Base-by-base conservation (phyloP, 495 filamentous ascomycete species). In the Talaromyces wortmannii region DNA sequence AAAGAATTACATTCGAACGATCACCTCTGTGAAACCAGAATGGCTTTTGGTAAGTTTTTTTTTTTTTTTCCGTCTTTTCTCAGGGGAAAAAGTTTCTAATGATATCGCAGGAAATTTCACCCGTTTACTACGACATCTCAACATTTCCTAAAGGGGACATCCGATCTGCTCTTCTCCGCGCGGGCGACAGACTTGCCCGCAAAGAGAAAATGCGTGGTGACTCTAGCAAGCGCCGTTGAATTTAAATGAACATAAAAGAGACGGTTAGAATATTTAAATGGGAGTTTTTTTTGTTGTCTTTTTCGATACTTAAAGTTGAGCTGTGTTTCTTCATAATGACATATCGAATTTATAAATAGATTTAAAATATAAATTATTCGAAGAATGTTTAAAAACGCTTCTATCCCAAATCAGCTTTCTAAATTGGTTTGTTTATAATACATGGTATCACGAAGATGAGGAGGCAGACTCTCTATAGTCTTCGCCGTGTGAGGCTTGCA, bases 111-210 rank as follows among this genome's bases (percentile, higher is more conserved):
- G 94, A 99, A 69, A 92, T 97, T 55, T 90, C 95, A 2, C 89
- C 90, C 4, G 80, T 74, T 4, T 99, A 99, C 68, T 99, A 96
- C 66, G 90, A 99, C 62, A 64, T 96, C n/a, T 72, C 79, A 0
- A 80, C 78, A 0, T 97, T 97, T 73, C 76, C 81, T 31, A 90
- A 96, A 72, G 90, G 91, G 15, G 89, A 94, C 45, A 83, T 97
- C 49, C 92, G 87, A 67, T 81, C 78, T 10, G 81, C 90, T 0
- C 71, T 99, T 44, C 78, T 85, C 63, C 79, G 84, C 49, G 82
- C 87, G n/a, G 67, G 78, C 2, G 90, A 96, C 36, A 90, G 87
- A 75, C 73, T 90, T 58, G 76, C 80, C 58, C 80, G 91, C 54
- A 86, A 84, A 46, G 84, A 90, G 61, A 85, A 83, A 45, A 83